phyloP scores from a whole-genome alignment of 306 rosid species.

The Oemleria cerasiformis region DNA sequence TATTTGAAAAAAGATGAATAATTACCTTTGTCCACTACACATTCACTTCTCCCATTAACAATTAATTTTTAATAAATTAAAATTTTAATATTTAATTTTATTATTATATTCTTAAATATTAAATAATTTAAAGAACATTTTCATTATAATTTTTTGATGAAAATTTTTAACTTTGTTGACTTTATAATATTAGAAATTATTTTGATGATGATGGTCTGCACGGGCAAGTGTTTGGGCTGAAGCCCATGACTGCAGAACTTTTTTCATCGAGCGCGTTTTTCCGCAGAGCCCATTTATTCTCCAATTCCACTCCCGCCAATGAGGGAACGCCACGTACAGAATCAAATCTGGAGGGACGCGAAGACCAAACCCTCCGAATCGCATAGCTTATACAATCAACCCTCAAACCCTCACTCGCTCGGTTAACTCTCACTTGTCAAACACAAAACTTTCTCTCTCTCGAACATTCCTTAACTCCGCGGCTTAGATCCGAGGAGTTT shows the following conservation, averaged over 20 bases:
- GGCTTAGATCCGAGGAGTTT: conserved; percentile 79
- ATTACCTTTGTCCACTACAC: too few species aligned
- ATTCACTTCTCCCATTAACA: too few species aligned
- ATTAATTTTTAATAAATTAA: too few species aligned
- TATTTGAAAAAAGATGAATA: too few species aligned
- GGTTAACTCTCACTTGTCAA: background rate
- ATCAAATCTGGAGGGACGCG: conserved; percentile 1
- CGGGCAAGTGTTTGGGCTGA: background rate
- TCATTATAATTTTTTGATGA: too few species aligned
- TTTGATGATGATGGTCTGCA: too few species aligned
- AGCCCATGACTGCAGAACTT: background rate
- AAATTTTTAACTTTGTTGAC: too few species aligned
- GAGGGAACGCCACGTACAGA: background rate
- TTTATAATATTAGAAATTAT: too few species aligned
- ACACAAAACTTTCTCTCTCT: conserved; percentile 10
- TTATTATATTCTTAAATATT: too few species aligned
- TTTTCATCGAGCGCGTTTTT: too few species aligned
- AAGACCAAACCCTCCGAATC: background rate
- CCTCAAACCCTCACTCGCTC: background rate
- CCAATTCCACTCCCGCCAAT: background rate
- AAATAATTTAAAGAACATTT: too few species aligned
- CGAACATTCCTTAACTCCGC: conserved; percentile 48
- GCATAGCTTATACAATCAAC: background rate
- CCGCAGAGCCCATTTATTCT: background rate
- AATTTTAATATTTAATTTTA: too few species aligned